Evolutionary conservation across 2,329 filamentous ascomycete species (phyloP), one percentile per base, ranked within the genome.

Genomic region (Trichoderma sp.): DNA sequence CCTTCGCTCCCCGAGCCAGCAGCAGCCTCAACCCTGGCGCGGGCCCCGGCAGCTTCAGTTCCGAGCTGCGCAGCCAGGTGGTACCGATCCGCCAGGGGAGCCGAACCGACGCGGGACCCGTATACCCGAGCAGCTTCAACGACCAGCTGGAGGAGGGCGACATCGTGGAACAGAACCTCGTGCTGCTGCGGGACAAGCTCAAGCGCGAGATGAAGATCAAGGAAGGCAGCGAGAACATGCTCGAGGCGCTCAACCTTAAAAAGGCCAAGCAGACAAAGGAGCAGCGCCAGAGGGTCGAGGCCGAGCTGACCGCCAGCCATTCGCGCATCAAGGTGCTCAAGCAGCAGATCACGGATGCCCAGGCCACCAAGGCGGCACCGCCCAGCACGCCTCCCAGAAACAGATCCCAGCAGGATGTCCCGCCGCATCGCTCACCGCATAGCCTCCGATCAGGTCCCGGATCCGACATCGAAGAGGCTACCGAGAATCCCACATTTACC

Each of bases 121-220:
- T 73, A 21, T 78, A 78, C 62, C 72, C 76, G n/a, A 71, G 70
- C 66, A 76, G 73, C 68, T 78, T 78, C 71, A 76, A 84, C 71
- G 85, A 87, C 65, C 85, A 84, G 72, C 74, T 85, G 43, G 88
- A 90, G 63, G 89, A 91, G 69, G 86, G 88, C 61, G 85, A 87
- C 17, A 83, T 83, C 10, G 83, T 88, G 15, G 92, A 96, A 75
- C 88, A 92, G 77, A 85, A 88, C 47, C 87, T 97, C 72, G 85
- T 88, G 24, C 82, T 86, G 59, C 84, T 97, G 68, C 89, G 90
- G 72, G 93, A 97, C 71, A 87, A 90, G 73, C 89, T 99, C 69
- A 94, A 93, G 70, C 94, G 96, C 73, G 96, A 99, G 79, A 89
- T 93, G 80, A 98, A 98, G 82, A 98, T 99, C 75, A 97, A 96